A percentile compares a stretch with the other conserved stretches of the same genome.
Evolutionary conservation across 2,329 filamentous ascomycete species (phyloP).

Genomic region (Penicillium sp.): DNA sequence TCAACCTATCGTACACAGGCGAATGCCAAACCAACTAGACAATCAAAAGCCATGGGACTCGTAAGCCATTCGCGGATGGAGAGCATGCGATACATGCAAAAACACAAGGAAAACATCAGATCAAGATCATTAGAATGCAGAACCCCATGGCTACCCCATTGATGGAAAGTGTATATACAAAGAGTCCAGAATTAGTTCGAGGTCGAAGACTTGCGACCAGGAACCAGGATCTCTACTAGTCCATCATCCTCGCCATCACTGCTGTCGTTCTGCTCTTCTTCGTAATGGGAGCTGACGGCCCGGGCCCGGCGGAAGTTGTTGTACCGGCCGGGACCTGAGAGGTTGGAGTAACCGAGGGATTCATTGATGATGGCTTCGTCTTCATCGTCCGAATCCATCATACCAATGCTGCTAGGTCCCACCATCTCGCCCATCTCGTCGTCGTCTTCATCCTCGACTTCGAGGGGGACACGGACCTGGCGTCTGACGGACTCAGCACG

Average conservation of each 20-base stretch:
- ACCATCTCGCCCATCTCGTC: constrained; percentile 54
- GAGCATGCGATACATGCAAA: constrained; percentile 16
- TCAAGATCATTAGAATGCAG: constrained; percentile 15
- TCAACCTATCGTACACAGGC: constrained; percentile 26
- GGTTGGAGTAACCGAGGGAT: constrained; percentile 69
- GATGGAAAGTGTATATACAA: constrained; percentile 27
- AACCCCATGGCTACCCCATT: constrained; percentile 14
- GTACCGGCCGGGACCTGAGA: constrained; percentile 51
- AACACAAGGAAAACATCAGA: constrained; percentile 13
- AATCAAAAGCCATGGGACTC: constrained; percentile 12
- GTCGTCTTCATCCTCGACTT: constrained; percentile 58
- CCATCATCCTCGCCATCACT: constrained; percentile 47
- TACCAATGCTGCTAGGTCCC: constrained; percentile 46
- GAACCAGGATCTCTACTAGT: constrained; percentile 49
- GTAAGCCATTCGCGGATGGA: constrained; percentile 6
- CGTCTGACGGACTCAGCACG: constrained; percentile 40
- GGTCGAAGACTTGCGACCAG: constrained; percentile 38
- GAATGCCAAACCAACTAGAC: constrained; percentile 12
- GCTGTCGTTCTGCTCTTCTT: constrained; percentile 46
- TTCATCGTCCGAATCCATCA: constrained; percentile 54
- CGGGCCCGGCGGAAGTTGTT: constrained; percentile 45
- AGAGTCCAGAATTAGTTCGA: constrained; percentile 14
- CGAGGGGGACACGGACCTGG: constrained; percentile 55
- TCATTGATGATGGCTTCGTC: constrained; percentile 60
- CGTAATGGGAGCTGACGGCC: constrained; percentile 34